phyloP scores from a whole-genome alignment of 352 stramenopile species.

The Phytophthora podocarpi region DNA sequence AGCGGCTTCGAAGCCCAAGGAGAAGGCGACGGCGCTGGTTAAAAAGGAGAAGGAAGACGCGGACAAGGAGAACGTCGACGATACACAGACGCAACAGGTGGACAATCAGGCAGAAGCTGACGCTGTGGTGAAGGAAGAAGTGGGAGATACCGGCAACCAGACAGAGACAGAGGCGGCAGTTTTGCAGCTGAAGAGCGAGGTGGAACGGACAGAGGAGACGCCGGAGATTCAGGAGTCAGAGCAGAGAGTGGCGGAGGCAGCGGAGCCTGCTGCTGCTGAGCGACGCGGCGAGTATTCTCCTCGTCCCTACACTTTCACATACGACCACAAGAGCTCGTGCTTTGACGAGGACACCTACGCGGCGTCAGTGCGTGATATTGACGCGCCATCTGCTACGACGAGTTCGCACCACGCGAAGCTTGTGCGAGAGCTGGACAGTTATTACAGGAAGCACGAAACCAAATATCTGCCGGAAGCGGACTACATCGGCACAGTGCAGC shows the following conservation, averaged over 20 bases:
- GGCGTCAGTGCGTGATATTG: constrained; percentile 60
- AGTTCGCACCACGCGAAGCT: constrained; percentile 58
- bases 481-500: constrained; percentile 87
- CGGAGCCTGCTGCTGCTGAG: background rate
- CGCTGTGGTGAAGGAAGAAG: constrained; percentile 7
- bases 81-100: too few species aligned
- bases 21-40: background rate
- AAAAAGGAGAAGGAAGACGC: background rate
- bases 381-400: constrained; percentile 38
- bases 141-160: constrained; percentile 11
- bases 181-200: constrained; percentile 7
- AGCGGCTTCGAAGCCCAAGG: constrained; percentile 21
- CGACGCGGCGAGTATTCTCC: constrained; percentile 36
- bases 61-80: constrained; percentile 23
- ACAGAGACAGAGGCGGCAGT: constrained; percentile 1
- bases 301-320: constrained; percentile 61
- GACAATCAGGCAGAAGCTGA: constrained; percentile 16
- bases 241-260: background rate
- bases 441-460: constrained; percentile 68
- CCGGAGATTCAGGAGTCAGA: constrained; percentile 12
- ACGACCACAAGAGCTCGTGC: constrained; percentile 68
- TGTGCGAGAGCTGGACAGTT: constrained; percentile 64
- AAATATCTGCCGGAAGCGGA: constrained; percentile 72
- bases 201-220: constrained; percentile 25
- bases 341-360: constrained; percentile 71